Base-by-base conservation (phyloP, 805 yeast genomes). In the Teunomyces lycoperdinae region DNA sequence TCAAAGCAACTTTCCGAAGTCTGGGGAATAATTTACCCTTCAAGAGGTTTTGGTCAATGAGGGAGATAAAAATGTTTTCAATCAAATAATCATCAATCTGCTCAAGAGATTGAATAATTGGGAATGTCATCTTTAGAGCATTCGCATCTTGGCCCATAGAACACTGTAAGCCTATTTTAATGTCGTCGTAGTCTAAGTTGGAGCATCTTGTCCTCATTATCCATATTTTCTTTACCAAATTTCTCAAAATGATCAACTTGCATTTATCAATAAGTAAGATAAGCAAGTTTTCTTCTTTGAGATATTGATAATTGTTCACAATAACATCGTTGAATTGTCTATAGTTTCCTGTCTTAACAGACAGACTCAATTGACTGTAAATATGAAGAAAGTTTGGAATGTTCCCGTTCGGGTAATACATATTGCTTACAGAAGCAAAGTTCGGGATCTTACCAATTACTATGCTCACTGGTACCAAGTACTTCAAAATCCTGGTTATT, bases 371-470 rank as follows among this genome's bases (percentile, higher is more conserved):
- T 9, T 66, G 63, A 3, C 58, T 53, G 53, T 79, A 80, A 6
- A 66, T 33, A 30, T 58, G 28, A 51, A 70, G 29, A 63, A 61
- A 61, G 36, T 50, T 39, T 50, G 66, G 50, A 56, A 55, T 40
- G 40, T 41, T 13, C 33, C 53, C 13, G 13, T 46, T 33, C 1
- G 57, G 40, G 39, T 55, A 61, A 14, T 44, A 68, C 17, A 36
- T n/a, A 8, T 35, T 42, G 2, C 38, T 30, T 14, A 61, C 27
- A 13, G 10, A 14, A 0, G 38, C 52, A 9, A 63, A 58, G 26
- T 67, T 64, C 0, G 88, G 87, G 10, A 68, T 49, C 43, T 76
- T 75, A 0, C 89, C 89, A 35, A 81, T 68, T 1, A 83, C 58
- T 6, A 84, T 59, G 2, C 81, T 72, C 0, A 77, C 66, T 0